These are phyloP conservation scores for Rhizophora apiculata DNA, from an alignment of 345 rosid species.

Conservation along the genomic window DNA sequence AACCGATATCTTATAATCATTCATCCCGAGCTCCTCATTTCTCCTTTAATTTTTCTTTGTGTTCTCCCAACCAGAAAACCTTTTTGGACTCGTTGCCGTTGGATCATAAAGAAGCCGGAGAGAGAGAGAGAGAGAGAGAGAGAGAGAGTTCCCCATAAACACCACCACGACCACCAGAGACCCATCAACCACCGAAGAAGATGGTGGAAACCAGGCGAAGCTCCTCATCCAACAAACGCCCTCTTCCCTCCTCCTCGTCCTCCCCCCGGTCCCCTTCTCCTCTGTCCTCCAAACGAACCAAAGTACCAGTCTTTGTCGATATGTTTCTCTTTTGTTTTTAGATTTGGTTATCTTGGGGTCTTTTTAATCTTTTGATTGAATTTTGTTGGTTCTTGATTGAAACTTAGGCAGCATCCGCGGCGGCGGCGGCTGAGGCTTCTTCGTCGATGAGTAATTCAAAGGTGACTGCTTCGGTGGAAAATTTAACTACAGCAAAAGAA, in stretches of 20 bases:
- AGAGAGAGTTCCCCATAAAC: no score
- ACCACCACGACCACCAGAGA: not conserved
- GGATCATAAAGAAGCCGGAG: constrained; percentile 44
- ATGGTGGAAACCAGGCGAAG: constrained; percentile 98
- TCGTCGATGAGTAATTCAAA: constrained; percentile 46
- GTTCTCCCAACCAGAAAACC: not conserved
- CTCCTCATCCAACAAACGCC: constrained; percentile 79
- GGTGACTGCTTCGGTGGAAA: constrained; percentile 30
- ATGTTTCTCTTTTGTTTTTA: not conserved
- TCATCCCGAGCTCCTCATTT: not conserved
- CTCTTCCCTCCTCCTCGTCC: constrained; percentile 32
- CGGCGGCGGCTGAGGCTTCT: constrained; percentile 45
- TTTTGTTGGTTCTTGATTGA: constrained; percentile 23
- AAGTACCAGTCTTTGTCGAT: constrained; percentile 36
- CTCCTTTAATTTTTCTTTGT: not conserved
- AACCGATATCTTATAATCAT: constrained; percentile 11
- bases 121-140: constrained; percentile 4
- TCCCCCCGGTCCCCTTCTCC: constrained; percentile 52
- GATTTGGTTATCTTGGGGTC: constrained; percentile 2
- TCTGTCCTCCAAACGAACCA: constrained; percentile 64
- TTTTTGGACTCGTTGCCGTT: constrained; percentile 1
- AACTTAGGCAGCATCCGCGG: constrained; percentile 37
- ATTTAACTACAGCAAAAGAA: constrained; percentile 42
- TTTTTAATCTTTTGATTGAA: constrained; percentile 12
- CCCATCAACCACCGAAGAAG: constrained; percentile 12